Percentiles rank a stretch among this genome's conserved stretches.
phyloP scores from a whole-genome alignment of 768 basidiomycete genomes.

The Pleurotus citrinopileatus region DNA sequence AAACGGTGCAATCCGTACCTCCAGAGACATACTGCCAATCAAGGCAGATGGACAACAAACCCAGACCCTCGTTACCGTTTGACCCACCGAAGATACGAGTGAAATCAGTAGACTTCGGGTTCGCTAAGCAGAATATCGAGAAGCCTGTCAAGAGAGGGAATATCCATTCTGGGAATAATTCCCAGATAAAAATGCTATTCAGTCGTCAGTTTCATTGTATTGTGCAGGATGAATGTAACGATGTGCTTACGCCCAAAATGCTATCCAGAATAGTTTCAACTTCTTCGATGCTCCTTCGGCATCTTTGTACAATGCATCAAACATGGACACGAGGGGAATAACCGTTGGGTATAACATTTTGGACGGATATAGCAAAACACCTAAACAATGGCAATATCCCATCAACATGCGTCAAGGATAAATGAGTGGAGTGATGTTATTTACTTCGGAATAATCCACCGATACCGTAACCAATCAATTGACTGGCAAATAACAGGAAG shows the following conservation, averaged over 20 bases:
- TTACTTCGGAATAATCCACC: constrained; percentile 49
- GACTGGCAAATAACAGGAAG: constrained; percentile 36
- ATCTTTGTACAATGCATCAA: constrained; percentile 46
- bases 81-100: constrained; percentile 63
- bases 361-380: constrained; percentile 47
- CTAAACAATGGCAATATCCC: constrained; percentile 21
- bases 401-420: background rate
- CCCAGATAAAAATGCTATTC: constrained; percentile 44
- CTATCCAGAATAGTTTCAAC: constrained; percentile 49
- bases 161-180: constrained; percentile 51
- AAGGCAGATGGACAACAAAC: constrained; percentile 52
- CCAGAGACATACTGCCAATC: constrained; percentile 63
- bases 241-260: constrained; percentile 31
- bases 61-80: constrained; percentile 65
- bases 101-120: constrained; percentile 40
- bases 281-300: constrained; percentile 35
- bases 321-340: constrained; percentile 46
- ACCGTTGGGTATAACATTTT: constrained; percentile 49
- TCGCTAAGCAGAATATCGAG: constrained; percentile 56
- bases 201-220: constrained; percentile 13
- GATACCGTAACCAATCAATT: constrained; percentile 50
- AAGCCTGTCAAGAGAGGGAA: constrained; percentile 61
- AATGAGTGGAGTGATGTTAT: constrained; percentile 8
- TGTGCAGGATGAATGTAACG: constrained; percentile 19
- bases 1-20: constrained; percentile 16